A percentile compares a stretch with the other conserved stretches of the same genome.
Conservation (phyloP, 176 grass and related monocot genomes). For the Dendrocalamus sinicus region DNA sequence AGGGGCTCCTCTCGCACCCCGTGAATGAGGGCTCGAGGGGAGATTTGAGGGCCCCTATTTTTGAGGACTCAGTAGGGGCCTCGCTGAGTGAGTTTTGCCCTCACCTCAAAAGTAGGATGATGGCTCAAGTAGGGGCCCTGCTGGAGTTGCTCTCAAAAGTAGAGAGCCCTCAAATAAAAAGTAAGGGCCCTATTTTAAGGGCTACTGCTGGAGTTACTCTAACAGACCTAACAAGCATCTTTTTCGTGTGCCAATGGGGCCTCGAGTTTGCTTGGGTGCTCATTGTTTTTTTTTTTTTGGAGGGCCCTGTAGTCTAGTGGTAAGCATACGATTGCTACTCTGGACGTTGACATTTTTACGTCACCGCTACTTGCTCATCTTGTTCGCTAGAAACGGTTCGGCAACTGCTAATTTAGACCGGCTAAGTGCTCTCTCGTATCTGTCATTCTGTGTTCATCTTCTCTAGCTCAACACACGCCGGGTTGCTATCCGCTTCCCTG, state of each 20-base stretch:
- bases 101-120: too few species aligned
- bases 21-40: too few species aligned
- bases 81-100: too few species aligned
- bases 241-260: constrained; percentile 41
- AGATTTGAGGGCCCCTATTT: too few species aligned
- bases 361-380: background rate
- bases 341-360: background rate
- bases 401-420: background rate
- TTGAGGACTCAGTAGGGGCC: too few species aligned
- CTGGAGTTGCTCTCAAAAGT: too few species aligned
- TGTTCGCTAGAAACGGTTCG: background rate
- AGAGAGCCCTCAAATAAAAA: too few species aligned
- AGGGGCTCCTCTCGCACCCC: too few species aligned
- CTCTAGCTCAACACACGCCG: background rate
- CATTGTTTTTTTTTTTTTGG: background rate
- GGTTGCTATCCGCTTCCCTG: background rate
- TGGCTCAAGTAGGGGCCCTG: too few species aligned
- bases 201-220: too few species aligned
- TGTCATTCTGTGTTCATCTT: background rate
- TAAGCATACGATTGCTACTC: background rate
- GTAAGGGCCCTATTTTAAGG: too few species aligned
- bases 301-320: constrained; percentile 25
- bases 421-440: too few species aligned
- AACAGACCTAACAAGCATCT: constrained; percentile 29
- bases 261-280: background rate